These are phyloP conservation scores for Aegilops sharonensis DNA, from an alignment of 176 grass and related monocot species.

Conservation along the genomic window DNA sequence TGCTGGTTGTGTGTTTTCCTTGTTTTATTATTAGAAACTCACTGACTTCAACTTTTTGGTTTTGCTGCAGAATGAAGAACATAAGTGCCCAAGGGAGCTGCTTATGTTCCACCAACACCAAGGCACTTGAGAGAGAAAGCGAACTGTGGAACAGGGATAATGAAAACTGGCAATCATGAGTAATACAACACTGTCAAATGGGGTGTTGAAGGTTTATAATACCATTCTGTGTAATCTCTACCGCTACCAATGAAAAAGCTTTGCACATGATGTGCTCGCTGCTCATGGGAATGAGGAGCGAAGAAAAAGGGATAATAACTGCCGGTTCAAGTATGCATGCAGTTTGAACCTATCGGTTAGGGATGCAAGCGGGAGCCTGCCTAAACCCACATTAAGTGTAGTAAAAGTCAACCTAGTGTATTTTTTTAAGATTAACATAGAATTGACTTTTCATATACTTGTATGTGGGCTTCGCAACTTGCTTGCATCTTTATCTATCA, in stretches of 20 bases:
- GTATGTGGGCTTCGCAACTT: too few relatives aligned
- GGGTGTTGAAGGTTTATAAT: background rate
- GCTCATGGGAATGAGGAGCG: background rate
- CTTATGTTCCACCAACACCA: background rate
- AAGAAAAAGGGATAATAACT: background rate
- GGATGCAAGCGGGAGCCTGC: too few relatives aligned
- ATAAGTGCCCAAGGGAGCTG: background rate
- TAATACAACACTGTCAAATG: background rate
- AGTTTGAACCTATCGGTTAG: background rate
- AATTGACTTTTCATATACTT: too few relatives aligned
- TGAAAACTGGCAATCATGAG: background rate
- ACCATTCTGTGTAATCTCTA: background rate
- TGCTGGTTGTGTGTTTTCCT: background rate
- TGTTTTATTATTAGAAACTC: background rate
- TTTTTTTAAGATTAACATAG: too few relatives aligned
- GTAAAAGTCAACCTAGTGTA: too few relatives aligned
- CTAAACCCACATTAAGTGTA: too few relatives aligned
- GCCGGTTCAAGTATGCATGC: background rate
- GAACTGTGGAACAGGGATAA: background rate
- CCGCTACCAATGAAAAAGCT: background rate
- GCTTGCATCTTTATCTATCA: background rate
- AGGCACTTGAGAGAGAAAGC: background rate
- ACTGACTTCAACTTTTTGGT: background rate
- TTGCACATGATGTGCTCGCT: background rate
- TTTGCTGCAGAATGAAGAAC: background rate